These are phyloP conservation scores for Pichia sp. DNA, from an alignment of 1,139 yeast genomes.

Conservation along the genomic window DNA sequence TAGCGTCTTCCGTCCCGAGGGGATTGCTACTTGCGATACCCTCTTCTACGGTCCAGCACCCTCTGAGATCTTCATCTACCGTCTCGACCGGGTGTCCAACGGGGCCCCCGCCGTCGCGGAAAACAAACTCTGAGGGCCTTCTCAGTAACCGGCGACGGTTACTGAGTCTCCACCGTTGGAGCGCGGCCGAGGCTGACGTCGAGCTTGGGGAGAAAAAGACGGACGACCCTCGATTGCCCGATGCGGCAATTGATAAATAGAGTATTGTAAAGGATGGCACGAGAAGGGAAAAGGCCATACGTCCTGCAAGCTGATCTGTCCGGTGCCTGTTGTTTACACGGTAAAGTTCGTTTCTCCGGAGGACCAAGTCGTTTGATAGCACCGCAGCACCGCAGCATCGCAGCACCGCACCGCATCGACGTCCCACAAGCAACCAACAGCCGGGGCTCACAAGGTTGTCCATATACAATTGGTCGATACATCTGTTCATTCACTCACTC, in stretches of 20 bases:
- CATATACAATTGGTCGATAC: too few species aligned
- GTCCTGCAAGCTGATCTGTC: background rate
- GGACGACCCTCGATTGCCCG: conserved; percentile 1
- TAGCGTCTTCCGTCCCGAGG: background rate
- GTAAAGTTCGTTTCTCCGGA: background rate
- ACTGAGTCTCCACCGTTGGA: background rate
- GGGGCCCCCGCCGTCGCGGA: background rate
- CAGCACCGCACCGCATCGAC: background rate
- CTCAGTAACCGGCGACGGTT: background rate
- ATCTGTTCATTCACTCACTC: too few species aligned
- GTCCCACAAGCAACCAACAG: background rate
- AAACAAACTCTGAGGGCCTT: background rate
- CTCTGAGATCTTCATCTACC: conserved; percentile 3
- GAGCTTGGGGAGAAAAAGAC: background rate
- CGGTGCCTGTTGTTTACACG: background rate
- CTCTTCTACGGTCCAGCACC: conserved; percentile 8
- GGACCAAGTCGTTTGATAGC: background rate
- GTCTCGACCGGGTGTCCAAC: background rate
- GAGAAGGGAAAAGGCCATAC: background rate
- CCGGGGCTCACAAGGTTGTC: background rate
- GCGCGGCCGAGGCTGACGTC: background rate
- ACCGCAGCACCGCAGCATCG: background rate
- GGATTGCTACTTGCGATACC: background rate
- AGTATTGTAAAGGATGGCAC: background rate
- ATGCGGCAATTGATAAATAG: conserved; percentile 6